Evolutionary conservation across 2,329 filamentous ascomycete species (phyloP).

Genomic region (Aspergillus amoenus): DNA sequence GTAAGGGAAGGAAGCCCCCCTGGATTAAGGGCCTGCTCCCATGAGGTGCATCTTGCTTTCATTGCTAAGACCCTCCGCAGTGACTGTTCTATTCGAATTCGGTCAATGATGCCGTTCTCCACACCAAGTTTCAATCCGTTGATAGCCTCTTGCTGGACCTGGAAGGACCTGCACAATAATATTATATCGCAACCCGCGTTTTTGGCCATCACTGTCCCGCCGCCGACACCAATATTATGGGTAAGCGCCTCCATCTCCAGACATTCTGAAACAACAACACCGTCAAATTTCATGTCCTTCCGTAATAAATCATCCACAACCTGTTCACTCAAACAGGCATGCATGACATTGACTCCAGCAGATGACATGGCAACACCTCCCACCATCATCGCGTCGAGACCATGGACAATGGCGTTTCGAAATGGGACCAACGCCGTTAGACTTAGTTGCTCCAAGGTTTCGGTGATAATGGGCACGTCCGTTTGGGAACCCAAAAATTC

Average conservation of each 20-base stretch:
- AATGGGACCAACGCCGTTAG: conserved; percentile 91
- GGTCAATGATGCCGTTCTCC: conserved; percentile 85
- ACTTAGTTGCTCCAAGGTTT: conserved; percentile 88
- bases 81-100: conserved; percentile 76
- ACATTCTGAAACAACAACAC: conserved; percentile 92
- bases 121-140: conserved; percentile 84
- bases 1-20: conserved; percentile 74
- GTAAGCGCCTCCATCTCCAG: conserved; percentile 95
- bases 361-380: conserved; percentile 92
- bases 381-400: conserved; percentile 92
- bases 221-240: conserved; percentile 94
- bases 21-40: conserved; percentile 88
- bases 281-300: conserved; percentile 85
- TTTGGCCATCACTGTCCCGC: conserved; percentile 95
- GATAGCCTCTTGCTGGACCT: conserved; percentile 87
- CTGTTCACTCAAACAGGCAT: conserved; percentile 89
- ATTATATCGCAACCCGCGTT: conserved; percentile 94
- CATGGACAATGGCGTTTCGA: conserved; percentile 80
- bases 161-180: conserved; percentile 81
- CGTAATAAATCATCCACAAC: conserved; percentile 87
- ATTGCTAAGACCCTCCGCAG: conserved; percentile 74
- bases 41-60: conserved; percentile 83
- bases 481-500: conserved; percentile 89
- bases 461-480: conserved; percentile 92
- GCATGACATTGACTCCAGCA: conserved; percentile 88